Conservation (phyloP, 441 rosid genomes). For the Biscutella auriculata region DNA sequence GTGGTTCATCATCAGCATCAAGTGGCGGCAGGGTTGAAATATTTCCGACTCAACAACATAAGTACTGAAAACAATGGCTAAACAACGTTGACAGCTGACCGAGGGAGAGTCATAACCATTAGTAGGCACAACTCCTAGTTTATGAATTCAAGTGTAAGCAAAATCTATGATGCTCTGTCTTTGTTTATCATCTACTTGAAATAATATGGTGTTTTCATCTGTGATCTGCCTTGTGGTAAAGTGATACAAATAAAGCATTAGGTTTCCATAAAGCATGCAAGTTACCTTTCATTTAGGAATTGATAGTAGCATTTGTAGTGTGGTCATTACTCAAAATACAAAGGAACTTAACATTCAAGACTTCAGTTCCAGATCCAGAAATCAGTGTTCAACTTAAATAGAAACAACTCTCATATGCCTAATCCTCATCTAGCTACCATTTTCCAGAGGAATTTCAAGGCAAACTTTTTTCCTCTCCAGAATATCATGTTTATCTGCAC, state of each 20-base stretch:
- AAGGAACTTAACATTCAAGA: constrained; percentile 1
- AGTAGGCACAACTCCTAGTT: constrained; percentile 6
- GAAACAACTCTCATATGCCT: constrained; percentile 8
- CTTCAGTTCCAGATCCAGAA: constrained; percentile 5
- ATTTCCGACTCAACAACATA: constrained; percentile 18
- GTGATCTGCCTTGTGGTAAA: background rate
- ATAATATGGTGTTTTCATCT: constrained; percentile 5
- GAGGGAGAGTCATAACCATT: constrained; percentile 4
- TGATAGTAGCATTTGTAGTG: background rate
- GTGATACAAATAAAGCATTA: constrained; percentile 11
- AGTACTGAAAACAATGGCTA: constrained; percentile 19
- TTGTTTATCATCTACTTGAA: background rate
- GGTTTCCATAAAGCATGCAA: background rate
- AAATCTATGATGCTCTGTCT: constrained; percentile 8
- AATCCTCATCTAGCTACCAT: constrained; percentile 10
- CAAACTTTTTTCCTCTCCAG: constrained; percentile 23
- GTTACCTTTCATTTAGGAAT: background rate
- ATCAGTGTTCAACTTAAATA: background rate
- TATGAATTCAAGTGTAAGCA: constrained; percentile 9
- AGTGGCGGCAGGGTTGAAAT: constrained; percentile 16
- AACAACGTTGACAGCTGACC: constrained; percentile 11
- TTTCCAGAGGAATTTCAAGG: constrained; percentile 19
- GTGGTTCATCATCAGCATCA: constrained; percentile 20
- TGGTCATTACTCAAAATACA: background rate
- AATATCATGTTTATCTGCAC: constrained; percentile 7